A percentile compares a stretch with the other conserved stretches of the same genome.
These are phyloP conservation scores for Linanthus parryae DNA, from an alignment of 148 eudicot species.

Conservation along the genomic window DNA sequence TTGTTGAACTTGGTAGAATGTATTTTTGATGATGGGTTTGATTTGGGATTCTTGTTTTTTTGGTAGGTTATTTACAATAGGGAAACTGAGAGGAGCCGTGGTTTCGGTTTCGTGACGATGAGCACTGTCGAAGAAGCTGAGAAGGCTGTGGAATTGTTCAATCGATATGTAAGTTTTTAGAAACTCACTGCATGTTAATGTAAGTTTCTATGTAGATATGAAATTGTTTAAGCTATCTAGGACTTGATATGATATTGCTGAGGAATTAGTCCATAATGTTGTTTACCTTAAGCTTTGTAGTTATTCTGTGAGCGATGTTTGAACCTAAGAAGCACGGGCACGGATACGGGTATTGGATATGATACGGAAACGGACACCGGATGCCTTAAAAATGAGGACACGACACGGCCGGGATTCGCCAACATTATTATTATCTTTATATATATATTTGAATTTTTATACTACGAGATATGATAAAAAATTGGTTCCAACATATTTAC, in stretches of 20 bases:
- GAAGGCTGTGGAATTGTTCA: constrained; percentile 69
- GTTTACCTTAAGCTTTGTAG: not conserved
- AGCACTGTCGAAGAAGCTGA: constrained; percentile 87
- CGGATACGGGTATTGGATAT: no score
- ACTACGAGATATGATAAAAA: no score
- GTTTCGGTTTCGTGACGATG: constrained; percentile 96
- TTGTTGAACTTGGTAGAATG: not conserved
- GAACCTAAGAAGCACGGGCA: no score
- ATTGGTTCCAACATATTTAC: no score
- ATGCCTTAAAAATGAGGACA: no score
- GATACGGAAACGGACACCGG: no score
- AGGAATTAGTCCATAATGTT: not conserved
- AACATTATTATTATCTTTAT: no score
- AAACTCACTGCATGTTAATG: not conserved
- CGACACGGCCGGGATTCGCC: no score
- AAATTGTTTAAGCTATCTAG: not conserved
- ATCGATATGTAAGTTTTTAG: constrained; percentile 53
- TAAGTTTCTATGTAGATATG: not conserved
- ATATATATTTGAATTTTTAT: no score
- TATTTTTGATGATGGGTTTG: not conserved
- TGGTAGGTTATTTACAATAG: constrained; percentile 83
- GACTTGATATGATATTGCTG: not conserved
- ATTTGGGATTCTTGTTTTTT: not conserved
- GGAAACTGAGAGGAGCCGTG: constrained; percentile 88
- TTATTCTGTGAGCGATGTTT: not conserved